Conservation (phyloP, 768 basidiomycete species). For the Podaxis sp. region DNA sequence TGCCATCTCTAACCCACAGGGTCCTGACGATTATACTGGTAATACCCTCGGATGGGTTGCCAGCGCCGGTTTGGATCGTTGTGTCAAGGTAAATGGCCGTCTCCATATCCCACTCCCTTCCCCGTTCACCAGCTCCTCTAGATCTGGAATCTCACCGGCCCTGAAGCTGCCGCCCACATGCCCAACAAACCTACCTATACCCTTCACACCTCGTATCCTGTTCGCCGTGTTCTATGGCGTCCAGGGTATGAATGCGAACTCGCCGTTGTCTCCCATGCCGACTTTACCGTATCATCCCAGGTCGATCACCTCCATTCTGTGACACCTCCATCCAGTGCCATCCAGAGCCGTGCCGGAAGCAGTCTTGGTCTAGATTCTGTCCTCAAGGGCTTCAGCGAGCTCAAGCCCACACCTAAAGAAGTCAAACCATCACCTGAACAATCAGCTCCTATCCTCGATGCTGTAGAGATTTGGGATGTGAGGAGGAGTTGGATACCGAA, state of each 20-base stretch:
- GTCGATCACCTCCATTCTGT: conserved; percentile 21
- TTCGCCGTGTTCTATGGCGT: conserved; percentile 75
- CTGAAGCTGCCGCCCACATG: conserved; percentile 46
- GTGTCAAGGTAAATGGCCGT: conserved; percentile 57
- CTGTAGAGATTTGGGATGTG: conserved; percentile 86
- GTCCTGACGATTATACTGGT: conserved; percentile 26
- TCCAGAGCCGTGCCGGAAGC: conserved; percentile 30
- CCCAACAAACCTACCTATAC: conserved; percentile 66
- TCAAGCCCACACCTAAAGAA: conserved; percentile 13
- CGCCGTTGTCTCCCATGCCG: conserved; percentile 69
- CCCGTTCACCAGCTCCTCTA: conserved; percentile 22
- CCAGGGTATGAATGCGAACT: conserved; percentile 76
- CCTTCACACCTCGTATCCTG: conserved; percentile 72
- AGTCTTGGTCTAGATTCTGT: conserved; percentile 28
- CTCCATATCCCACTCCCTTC: not conserved
- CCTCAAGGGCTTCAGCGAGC: conserved; percentile 20
- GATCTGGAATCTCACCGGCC: conserved; percentile 71
- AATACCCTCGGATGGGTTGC: conserved; percentile 69
- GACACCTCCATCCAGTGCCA: conserved; percentile 14
- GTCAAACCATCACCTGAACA: not conserved
- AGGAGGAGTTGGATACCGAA: conserved; percentile 80
- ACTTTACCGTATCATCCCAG: conserved; percentile 34
- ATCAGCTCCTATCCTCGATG: conserved; percentile 41
- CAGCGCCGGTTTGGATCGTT: conserved; percentile 77
- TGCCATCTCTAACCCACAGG: conserved; percentile 13